Evolutionary conservation across 345 rosid genomes (phyloP).

Genomic region (Eucalyptus grandis): DNA sequence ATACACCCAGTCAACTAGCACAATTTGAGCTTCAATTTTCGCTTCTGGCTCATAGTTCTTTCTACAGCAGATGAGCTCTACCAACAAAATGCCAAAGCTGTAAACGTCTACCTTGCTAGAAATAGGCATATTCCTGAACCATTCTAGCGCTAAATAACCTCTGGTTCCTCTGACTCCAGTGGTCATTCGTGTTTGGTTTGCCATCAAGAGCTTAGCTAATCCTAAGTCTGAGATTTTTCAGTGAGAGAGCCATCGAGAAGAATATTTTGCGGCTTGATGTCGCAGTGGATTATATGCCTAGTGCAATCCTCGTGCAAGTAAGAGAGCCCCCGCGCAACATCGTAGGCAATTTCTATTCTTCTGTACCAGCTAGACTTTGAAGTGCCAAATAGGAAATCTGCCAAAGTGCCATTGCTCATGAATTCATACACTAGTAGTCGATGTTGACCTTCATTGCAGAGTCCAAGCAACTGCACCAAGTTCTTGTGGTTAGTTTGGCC

Average conservation of each 20-base stretch:
- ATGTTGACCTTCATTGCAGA: too few relatives aligned
- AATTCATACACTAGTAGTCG: conserved; percentile 7
- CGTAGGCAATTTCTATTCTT: conserved; percentile 21
- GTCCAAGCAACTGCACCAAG: conserved; percentile 10
- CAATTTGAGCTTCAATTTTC: too few relatives aligned
- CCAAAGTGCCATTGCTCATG: conserved; percentile 35
- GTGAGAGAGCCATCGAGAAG: conserved; percentile 24
- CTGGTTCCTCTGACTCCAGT: conserved; percentile 42
- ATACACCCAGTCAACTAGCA: too few relatives aligned
- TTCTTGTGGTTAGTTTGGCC: conserved; percentile 41
- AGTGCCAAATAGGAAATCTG: conserved; percentile 19
- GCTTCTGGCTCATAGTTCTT: too few relatives aligned
- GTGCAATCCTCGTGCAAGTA: conserved; percentile 49
- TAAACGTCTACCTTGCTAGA: conserved; percentile 5
- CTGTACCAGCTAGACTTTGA: conserved; percentile 20
- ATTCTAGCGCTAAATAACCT: conserved; percentile 46
- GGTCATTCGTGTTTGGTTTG: conserved; percentile 27
- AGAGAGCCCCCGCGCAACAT: conserved; percentile 29
- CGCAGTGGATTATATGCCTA: conserved; percentile 38
- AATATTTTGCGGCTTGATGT: conserved; percentile 47
- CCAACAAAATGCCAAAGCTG: too few relatives aligned
- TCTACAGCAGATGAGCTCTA: too few relatives aligned
- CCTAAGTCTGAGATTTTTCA: conserved; percentile 40
- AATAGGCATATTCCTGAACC: conserved; percentile 39
- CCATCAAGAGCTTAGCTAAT: conserved; percentile 26